Evolutionary conservation across 768 basidiomycete genomes (phyloP).

Genomic region (Leucosporidium creatinivorum): DNA sequence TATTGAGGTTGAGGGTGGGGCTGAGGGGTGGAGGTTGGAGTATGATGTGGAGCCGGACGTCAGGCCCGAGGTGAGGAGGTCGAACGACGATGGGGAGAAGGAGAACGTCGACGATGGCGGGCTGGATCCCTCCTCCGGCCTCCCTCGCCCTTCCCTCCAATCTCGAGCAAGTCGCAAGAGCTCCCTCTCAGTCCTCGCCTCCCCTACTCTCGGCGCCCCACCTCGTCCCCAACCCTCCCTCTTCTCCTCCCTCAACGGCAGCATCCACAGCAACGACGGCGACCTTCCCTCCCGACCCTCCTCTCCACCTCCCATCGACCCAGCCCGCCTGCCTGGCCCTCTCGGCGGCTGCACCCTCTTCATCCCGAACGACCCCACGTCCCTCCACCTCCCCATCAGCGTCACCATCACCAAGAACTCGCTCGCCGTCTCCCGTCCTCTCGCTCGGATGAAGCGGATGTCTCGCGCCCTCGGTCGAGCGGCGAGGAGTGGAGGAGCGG

Average conservation of each 20-base stretch:
- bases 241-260: too few relatives aligned
- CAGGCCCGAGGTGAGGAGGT: neutral
- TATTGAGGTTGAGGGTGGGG: conserved; percentile 12
- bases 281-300: neutral
- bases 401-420: conserved; percentile 2
- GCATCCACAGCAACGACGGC: too few relatives aligned
- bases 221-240: too few relatives aligned
- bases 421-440: conserved; percentile 4
- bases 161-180: conserved; percentile 7
- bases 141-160: too few relatives aligned
- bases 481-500: neutral
- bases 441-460: conserved; percentile 1
- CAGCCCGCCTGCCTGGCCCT: conserved; percentile 8
- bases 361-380: conserved; percentile 5
- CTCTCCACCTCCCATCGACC: neutral
- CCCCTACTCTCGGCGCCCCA: too few relatives aligned
- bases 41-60: conserved; percentile 8
- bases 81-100: too few relatives aligned
- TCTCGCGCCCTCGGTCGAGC: conserved; percentile 18
- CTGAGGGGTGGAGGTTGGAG: conserved; percentile 15
- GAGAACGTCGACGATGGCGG: too few relatives aligned
- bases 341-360: conserved; percentile 23
- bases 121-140: too few relatives aligned
- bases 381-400: conserved; percentile 3
- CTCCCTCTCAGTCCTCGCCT: conserved; percentile 15